phyloP scores from a whole-genome alignment of 2,329 filamentous ascomycete genomes.

The Cryphonectria carpinicola region DNA sequence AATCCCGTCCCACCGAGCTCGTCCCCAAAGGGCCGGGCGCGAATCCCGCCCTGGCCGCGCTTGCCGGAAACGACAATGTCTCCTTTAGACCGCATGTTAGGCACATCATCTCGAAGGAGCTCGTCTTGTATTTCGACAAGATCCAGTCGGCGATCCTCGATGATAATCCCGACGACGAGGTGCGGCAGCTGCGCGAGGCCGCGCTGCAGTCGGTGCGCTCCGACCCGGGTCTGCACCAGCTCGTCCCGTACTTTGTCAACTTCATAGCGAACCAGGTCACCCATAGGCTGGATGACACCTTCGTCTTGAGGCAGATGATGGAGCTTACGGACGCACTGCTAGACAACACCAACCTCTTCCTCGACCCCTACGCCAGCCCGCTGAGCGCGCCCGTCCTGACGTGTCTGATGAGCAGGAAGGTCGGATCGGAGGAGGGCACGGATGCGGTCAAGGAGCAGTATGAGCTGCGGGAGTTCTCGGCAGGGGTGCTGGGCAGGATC shows the following conservation, averaged over 20 bases:
- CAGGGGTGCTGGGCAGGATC: slow-evolving; percentile 78
- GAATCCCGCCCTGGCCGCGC: slow-evolving; percentile 81
- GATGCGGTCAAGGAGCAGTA: slow-evolving; percentile 69
- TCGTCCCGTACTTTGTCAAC: slow-evolving; percentile 94
- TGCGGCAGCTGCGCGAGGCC: slow-evolving; percentile 73
- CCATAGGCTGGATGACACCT: slow-evolving; percentile 87
- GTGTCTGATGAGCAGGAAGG: slow-evolving; percentile 82
- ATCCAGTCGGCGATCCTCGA: slow-evolving; percentile 88
- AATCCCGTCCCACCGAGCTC: slow-evolving; percentile 82
- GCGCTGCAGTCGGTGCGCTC: slow-evolving; percentile 83
- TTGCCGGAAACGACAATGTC: slow-evolving; percentile 81
- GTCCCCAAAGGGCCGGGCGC: slow-evolving; percentile 88
- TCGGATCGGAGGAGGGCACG: slow-evolving; percentile 62
- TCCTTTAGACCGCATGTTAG: slow-evolving; percentile 90
- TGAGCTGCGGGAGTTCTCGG: slow-evolving; percentile 80
- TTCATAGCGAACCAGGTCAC: slow-evolving; percentile 97
- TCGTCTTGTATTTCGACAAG: slow-evolving; percentile 96
- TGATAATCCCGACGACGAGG: slow-evolving; percentile 80
- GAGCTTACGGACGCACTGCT: slow-evolving; percentile 83
- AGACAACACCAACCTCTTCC: slow-evolving; percentile 79
- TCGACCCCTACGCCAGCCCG: slow-evolving; percentile 63
- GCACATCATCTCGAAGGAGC: slow-evolving; percentile 93
- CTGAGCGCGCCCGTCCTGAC: slow-evolving; percentile 89
- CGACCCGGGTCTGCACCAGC: slow-evolving; percentile 91
- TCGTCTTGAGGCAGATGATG: slow-evolving; percentile 90